Conservation (phyloP, 1,284 basidiomycete species). For the Marasmius tenuissimus region DNA sequence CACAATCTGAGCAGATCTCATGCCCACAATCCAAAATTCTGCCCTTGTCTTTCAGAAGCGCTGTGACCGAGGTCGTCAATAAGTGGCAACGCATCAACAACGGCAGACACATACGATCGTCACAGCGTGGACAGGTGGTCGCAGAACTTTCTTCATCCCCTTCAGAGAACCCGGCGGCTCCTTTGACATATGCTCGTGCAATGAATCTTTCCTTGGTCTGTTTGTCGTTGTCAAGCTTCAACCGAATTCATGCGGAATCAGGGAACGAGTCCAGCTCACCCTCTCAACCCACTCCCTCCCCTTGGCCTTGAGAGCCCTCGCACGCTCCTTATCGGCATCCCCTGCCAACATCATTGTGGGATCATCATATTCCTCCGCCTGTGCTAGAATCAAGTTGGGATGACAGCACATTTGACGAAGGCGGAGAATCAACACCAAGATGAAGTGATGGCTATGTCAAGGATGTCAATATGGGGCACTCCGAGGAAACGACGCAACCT, state of each 20-base stretch:
- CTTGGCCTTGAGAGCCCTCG: slow-evolving; percentile 56
- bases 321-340: slow-evolving; percentile 53
- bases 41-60: slow-evolving; percentile 47
- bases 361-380: slow-evolving; percentile 47
- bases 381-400: slow-evolving; percentile 57
- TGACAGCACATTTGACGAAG: slow-evolving; percentile 68
- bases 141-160: slow-evolving; percentile 27
- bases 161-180: slow-evolving; percentile 40
- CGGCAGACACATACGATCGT: slow-evolving; percentile 41
- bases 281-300: slow-evolving; percentile 50
- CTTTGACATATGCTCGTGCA: slow-evolving; percentile 41
- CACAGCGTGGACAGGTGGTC: slow-evolving; percentile 50
- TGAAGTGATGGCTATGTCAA: slow-evolving; percentile 41
- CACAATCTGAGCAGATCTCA: slow-evolving; percentile 61
- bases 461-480: slow-evolving; percentile 7
- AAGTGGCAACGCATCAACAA: no score
- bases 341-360: slow-evolving; percentile 47
- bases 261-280: slow-evolving; percentile 29
- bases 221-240: neutral
- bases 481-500: slow-evolving; percentile 19
- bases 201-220: slow-evolving; percentile 49
- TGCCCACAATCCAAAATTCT: slow-evolving; percentile 58
- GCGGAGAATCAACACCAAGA: slow-evolving; percentile 65
- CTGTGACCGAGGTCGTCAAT: slow-evolving; percentile 23
- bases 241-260: neutral